Evolutionary conservation across 1,139 yeast species (phyloP), one percentile per base, ranked within the genome.

Genomic region (Candida gigantensis): DNA sequence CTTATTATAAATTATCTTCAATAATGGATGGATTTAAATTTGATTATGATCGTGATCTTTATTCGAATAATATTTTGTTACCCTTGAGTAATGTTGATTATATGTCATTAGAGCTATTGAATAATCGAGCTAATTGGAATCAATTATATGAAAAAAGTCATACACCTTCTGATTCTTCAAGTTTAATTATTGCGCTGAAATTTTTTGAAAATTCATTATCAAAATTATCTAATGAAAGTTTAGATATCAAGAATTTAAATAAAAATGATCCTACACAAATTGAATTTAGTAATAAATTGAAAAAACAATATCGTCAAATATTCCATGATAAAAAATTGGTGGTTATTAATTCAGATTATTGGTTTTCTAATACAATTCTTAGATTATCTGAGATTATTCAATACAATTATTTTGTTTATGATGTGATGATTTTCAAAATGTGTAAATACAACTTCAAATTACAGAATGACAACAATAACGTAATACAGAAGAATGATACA

Each of bases 121-220:
- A 35, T 21, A 36, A 40, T 18, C 23, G 52, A 31, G 24, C 37
- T 3, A 32, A 30, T 15, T 46, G 46, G 44, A 33, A 35, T 11
- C 47, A 41, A 15, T 41, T 47, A n/a, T 26, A 36, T 24, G 43
- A 43, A 9, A 29, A 20, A 16, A 32, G 27, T 12, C 17, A 43
- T 20, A 24, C 40, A 3, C 43, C 45, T 12, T 35, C 43, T 6
- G 46, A 42, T 36, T 13, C 32, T 8, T 18, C 43, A 2, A 37
- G 46, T 34, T 40, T 42, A 5, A 56, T 60, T 5, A 36, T 53
- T 10, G 56, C 67, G 1, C 47, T 56, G 9, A 52, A 50, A 33
- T 30, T 50, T 2, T 50, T 66, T 37, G 68, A 66, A 34, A 58
- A 53, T 30, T 44, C 61, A 4, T 29, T 49, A 31, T 65, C 64